Evolutionary conservation across 768 basidiomycete genomes (phyloP), one percentile per base, ranked within the genome.

Genomic region (Leccinum rimulosum): DNA sequence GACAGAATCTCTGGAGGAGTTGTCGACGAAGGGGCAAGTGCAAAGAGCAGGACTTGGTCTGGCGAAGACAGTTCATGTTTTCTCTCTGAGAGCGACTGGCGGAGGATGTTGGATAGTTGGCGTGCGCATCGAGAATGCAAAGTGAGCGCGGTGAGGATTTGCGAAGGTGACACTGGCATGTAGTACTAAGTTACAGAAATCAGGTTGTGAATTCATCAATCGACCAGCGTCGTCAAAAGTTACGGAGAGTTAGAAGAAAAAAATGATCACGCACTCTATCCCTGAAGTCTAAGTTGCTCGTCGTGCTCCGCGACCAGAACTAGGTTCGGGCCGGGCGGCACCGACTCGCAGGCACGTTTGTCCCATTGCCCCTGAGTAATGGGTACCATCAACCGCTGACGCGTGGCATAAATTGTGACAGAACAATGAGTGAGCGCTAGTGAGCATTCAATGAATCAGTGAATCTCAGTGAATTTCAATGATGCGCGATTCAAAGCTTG

Each of bases 1-100:
- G 79, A 76, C 19, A 85, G 57, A 27, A 61, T 43, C 6, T 62
- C 63, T 48, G 65, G 68, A 10, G 64, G 50, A 22, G 63, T 65
- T 35, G 61, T 61, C 27, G 58, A 45, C 6, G 71, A 71, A 43
- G 71, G 73, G 3, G 71, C 65, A 38, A 72, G 57, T 2, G 64
- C 56, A 47, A 72, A 72, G 8, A 72, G 67, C 12, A 72, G 54
- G 12, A 56, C 43, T 35, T 50, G 14, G n/a, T 50, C 49, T 38
- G 45, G 47, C 3, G 47, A 45, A 2, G 50, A 50, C 1, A 36
- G 51, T 40, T 30, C 25, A 35, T 52, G 52, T 36, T 28, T 27
- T 50, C 10, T 47, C 25, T 61, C 55, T 12, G 9, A 52, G 35
- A 54, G 38, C 17, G 64, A 56, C 52, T 45, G 58, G 25, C 35